Evolutionary conservation across 164 flowering plant species (phyloP), one percentile per base, ranked within the genome.

Genomic region (Nelumbo lutea): DNA sequence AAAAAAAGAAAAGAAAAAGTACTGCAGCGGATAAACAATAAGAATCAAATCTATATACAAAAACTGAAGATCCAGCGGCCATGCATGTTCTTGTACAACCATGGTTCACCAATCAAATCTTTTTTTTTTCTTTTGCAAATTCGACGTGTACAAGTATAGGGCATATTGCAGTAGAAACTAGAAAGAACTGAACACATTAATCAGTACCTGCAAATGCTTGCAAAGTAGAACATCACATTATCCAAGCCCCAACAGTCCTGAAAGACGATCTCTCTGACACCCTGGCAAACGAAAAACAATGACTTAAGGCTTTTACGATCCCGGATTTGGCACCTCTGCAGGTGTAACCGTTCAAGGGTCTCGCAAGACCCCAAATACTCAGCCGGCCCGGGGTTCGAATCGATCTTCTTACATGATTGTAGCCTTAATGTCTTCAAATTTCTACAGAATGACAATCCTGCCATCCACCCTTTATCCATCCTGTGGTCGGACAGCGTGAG

Each of bases 381-480:
- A 52, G 81, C 83, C 0, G 82, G 81, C 39, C 90, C 92, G 0
- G 90, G 90, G 73, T 68, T 67, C 0, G 72, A 44, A 81, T 96
- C 99, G 57, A 96, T 84, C 64, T 42, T 77, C 76, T 82, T 87
- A 71, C 96, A 96, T 0, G 93, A 87, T 72, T 76, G 74, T 69
- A 96, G 68, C 77, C 73, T 88, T 83, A 96, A 80, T 51, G 87
- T 88, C 86, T 88, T 96, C 85, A 96, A 83, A 79, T 91, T 93
- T 62, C 77, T 85, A 75, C 96, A 96, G 59, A 74, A 91, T 2
- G 85, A 79, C 50, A 96, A 74, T 0, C 81, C 98, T 1, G 90
- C 80, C 65, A 93, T 60, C 99, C 99, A 96, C 3, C 99, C 99
- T 45, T 73, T 88, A 45, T 93, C 99, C 96, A 93, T 87, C 72